Evolutionary conservation across 306 rosid species (phyloP), one percentile per base, ranked within the genome.

Genomic region (Hippophae gyantsensis): DNA sequence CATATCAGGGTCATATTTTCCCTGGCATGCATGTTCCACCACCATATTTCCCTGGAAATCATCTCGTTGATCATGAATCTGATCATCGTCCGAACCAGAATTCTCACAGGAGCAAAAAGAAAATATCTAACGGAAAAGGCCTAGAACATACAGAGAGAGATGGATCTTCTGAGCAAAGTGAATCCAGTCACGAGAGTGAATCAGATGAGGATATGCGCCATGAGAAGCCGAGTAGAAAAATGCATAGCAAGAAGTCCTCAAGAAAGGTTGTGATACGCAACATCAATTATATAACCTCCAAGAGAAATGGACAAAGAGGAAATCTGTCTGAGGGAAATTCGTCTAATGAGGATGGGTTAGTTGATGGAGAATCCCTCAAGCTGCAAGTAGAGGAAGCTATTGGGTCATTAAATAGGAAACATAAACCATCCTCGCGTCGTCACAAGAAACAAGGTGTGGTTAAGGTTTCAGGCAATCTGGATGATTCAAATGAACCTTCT

Each of bases 221-320:
- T 71, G 78, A 68, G 42, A 84, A 62, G 62, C 60, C n/a, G 49
- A 68, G 48, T 55, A 81, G 60, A 74, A 85, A 74, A 79, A 86
- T 71, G 76, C 81, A 77, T 8, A 81, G 88, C 58, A 86, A 75
- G 78, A 88, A 80, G 76, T 75, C 94, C 71, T 82, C 95, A 1
- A 79, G 99, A 76, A 86, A 79, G 71, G 99, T 93, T 47, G 95
- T 86, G 49, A 93, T 93, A 56, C 99, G 97, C 46, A 93, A 93
- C 73, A 93, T 93, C 61, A 93, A 93, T 67, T 93, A 93, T 75
- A 93, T 93, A 67, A 86, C 93, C 62, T 85, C 98, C 41, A 87
- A 81, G 49, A 78, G 82, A 70, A 87, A 90, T 63, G 95, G 84
- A 53, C 90, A 79, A 62, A 78, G 69, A 62, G 86, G 81, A 60